Percentiles rank a stretch among this genome's conserved stretches.
phyloP scores from a whole-genome alignment of 1,139 yeast genomes.

The Diutina pseudorugosa region DNA sequence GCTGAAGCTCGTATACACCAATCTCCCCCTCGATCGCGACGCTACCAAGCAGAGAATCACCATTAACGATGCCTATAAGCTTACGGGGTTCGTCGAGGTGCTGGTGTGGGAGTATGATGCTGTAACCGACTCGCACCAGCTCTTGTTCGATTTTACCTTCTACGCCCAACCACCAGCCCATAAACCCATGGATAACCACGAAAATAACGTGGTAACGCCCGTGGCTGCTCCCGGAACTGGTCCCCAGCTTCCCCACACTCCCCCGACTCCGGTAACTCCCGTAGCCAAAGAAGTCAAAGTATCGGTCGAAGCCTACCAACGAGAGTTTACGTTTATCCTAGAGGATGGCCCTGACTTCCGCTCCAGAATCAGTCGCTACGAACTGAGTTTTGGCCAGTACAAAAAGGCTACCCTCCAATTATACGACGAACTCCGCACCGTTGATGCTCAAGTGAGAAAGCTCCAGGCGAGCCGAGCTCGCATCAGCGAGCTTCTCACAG shows the following conservation, averaged over 20 bases:
- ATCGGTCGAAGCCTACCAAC: not conserved
- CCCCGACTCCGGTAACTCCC: not conserved
- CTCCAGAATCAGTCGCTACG: constrained; percentile 41
- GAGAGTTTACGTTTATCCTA: constrained; percentile 20
- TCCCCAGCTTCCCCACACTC: not conserved
- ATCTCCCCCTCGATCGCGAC: constrained; percentile 17
- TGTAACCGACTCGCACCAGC: constrained; percentile 10
- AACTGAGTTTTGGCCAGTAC: constrained; percentile 37
- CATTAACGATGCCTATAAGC: constrained; percentile 20
- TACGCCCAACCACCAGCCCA: constrained; percentile 5
- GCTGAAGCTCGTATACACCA: constrained; percentile 17
- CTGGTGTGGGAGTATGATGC: constrained; percentile 20
- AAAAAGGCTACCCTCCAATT: constrained; percentile 22
- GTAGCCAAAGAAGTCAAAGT: not conserved
- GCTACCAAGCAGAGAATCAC: constrained; percentile 14
- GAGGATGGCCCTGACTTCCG: constrained; percentile 75
- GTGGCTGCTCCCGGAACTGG: no score
- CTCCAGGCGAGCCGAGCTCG: constrained; percentile 5
- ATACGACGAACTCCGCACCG: constrained; percentile 11
- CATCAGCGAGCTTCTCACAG: constrained; percentile 15
- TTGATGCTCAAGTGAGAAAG: constrained; percentile 8
- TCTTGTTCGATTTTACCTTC: constrained; percentile 21
- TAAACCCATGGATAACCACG: not conserved
- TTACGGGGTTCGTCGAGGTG: constrained; percentile 13
- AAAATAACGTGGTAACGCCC: not conserved